phyloP scores from a whole-genome alignment of 2,329 filamentous ascomycete genomes.

The Calycina herbarum region DNA sequence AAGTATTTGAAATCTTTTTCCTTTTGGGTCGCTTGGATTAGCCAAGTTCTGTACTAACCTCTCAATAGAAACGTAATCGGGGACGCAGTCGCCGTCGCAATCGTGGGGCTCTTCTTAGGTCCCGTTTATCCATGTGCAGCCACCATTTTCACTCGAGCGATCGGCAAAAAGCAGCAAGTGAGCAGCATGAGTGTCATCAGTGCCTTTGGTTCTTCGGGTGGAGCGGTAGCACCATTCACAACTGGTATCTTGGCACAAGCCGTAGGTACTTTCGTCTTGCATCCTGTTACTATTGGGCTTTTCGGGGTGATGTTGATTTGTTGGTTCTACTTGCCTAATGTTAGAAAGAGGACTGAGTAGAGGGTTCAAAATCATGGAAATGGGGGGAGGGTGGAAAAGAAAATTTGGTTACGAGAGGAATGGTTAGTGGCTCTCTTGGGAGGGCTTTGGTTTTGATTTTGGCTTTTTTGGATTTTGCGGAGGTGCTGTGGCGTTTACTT shows the following conservation, averaged over 20 bases:
- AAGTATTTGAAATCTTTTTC: background rate
- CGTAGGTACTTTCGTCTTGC: conserved; percentile 48
- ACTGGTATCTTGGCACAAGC: conserved; percentile 49
- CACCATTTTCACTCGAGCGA: conserved; percentile 60
- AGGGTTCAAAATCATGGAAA: background rate
- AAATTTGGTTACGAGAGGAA: background rate
- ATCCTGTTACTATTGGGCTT: conserved; percentile 62
- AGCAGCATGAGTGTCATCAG: conserved; percentile 67
- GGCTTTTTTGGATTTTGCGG: conserved; percentile 15
- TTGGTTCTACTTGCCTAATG: conserved; percentile 60
- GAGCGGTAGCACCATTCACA: conserved; percentile 59
- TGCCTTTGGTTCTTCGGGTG: conserved; percentile 68
- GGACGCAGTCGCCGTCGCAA: conserved; percentile 63
- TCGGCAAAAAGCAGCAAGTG: conserved; percentile 60
- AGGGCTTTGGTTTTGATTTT: background rate
- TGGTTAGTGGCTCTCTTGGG: background rate
- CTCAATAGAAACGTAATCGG: conserved; percentile 59
- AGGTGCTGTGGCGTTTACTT: conserved; percentile 28
- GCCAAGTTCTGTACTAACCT: background rate
- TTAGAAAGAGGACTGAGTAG: conserved; percentile 61
- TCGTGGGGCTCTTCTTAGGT: conserved; percentile 74
- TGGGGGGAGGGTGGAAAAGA: background rate
- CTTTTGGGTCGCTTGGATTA: background rate
- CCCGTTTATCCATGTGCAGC: conserved; percentile 77
- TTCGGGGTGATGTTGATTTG: conserved; percentile 65